Conservation (phyloP, 2,329 filamentous ascomycete species). For the Davidsoniella virescens region DNA sequence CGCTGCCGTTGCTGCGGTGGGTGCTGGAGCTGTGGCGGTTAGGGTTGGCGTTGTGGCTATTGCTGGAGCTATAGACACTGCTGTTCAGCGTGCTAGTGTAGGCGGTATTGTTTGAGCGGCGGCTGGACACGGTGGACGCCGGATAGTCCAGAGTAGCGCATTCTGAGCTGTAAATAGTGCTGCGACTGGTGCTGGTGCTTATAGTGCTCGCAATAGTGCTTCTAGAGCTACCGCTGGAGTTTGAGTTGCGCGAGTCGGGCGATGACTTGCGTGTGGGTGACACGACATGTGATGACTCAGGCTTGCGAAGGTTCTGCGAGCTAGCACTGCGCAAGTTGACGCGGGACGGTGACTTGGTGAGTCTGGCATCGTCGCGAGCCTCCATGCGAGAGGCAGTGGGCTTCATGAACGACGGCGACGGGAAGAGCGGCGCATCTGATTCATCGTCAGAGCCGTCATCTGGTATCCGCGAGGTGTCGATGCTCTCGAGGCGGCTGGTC, state of each 20-base stretch:
- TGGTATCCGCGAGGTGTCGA: constrained; percentile 15
- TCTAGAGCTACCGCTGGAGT: constrained; percentile 8
- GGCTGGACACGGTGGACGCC: constrained; percentile 6
- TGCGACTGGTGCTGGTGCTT: constrained; percentile 6
- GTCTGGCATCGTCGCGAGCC: constrained; percentile 33
- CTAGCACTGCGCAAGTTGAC: constrained; percentile 4
- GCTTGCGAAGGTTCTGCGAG: constrained; percentile 7
- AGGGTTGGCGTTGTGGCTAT: no score
- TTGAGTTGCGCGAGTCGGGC: constrained; percentile 9
- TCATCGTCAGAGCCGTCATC: constrained; percentile 13
- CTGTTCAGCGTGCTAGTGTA: no score
- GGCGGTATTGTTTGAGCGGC: not conserved
- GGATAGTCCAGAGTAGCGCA: constrained; percentile 2
- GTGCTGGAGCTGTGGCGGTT: not conserved
- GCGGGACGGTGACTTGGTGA: constrained; percentile 17
- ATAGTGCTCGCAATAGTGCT: constrained; percentile 9
- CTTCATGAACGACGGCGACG: constrained; percentile 37
- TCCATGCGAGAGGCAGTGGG: constrained; percentile 39
- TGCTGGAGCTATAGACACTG: no score
- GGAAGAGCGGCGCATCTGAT: constrained; percentile 26
- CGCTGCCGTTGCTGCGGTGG: not conserved
- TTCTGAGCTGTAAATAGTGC: constrained; percentile 10
- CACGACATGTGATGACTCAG: constrained; percentile 10
- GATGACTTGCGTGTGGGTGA: constrained; percentile 9
- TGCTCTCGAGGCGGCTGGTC: constrained; percentile 12